These are phyloP conservation scores for Ceratocystis albifundus DNA, from an alignment of 2,329 filamentous ascomycete genomes.

Conservation along the genomic window DNA sequence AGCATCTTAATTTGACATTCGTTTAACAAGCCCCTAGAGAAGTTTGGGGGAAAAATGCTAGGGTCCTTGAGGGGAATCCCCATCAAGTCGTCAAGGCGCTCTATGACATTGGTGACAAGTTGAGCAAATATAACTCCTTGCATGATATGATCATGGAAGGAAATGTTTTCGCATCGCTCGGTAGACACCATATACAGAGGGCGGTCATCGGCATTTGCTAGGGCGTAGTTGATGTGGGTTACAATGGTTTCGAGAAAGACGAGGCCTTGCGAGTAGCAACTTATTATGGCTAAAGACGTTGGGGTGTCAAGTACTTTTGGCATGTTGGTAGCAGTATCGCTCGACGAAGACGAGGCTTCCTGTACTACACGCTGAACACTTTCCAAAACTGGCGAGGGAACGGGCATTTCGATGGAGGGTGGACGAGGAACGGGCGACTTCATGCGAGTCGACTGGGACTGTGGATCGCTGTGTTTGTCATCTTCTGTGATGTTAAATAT, in stretches of 20 bases:
- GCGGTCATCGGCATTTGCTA: constrained; percentile 22
- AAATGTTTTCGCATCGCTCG: constrained; percentile 27
- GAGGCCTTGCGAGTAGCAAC: constrained; percentile 28
- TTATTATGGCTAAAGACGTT: constrained; percentile 28
- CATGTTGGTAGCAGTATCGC: background rate
- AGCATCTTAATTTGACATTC: constrained; percentile 15
- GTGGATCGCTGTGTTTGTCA: background rate
- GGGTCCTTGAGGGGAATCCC: constrained; percentile 25
- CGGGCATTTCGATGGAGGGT: background rate
- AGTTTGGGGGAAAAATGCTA: background rate
- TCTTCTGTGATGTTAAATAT: constrained; percentile 12
- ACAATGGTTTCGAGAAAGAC: constrained; percentile 27
- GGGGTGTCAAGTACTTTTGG: constrained; percentile 25
- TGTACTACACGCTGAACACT: constrained; percentile 10
- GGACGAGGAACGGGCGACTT: no score
- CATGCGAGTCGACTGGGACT: no score
- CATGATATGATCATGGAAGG: constrained; percentile 26
- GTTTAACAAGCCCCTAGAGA: constrained; percentile 10
- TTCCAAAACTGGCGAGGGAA: constrained; percentile 7
- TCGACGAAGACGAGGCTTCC: constrained; percentile 5
- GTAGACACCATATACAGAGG: constrained; percentile 24
- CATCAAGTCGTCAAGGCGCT: constrained; percentile 27
- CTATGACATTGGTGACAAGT: constrained; percentile 26
- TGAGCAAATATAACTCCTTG: constrained; percentile 29
- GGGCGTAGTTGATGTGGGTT: constrained; percentile 24